These are phyloP conservation scores for Fusarium vanettenii DNA, from an alignment of 2,329 filamentous ascomycete genomes.

Conservation along the genomic window DNA sequence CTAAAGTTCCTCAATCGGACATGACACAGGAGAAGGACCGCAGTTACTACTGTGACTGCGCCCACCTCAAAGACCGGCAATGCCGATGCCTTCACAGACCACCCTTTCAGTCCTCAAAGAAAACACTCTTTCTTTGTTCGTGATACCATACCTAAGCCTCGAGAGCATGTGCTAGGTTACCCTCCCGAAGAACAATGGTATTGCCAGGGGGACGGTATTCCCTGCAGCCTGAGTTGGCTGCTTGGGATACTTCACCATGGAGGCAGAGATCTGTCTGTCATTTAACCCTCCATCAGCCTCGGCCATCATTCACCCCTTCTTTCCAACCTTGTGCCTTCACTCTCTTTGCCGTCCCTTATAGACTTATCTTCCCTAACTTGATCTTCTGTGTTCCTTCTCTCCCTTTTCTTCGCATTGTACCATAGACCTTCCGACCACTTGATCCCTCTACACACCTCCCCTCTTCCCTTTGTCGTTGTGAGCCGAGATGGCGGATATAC, in stretches of 20 bases:
- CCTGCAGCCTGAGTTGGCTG: not conserved
- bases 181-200: conserved; percentile 24
- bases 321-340: not conserved
- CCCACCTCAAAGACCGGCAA: conserved; percentile 9
- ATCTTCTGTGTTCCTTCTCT: not conserved
- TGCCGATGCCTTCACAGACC: conserved; percentile 25
- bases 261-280: not conserved
- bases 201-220: conserved; percentile 10
- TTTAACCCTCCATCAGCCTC: conserved; percentile 21
- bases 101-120: conserved; percentile 18
- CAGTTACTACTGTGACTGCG: not conserved
- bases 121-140: conserved; percentile 22
- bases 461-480: not conserved
- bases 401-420: conserved; percentile 3
- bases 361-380: not conserved
- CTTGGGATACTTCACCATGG: not conserved
- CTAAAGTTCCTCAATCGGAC: not conserved
- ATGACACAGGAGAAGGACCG: not conserved
- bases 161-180: conserved; percentile 1
- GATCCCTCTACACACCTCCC: not conserved
- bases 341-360: conserved; percentile 16
- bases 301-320: not conserved
- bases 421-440: not conserved
- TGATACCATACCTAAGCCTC: conserved; percentile 1
- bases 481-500: not conserved